phyloP scores from a whole-genome alignment of 1,284 basidiomycete species.

The Fomitopsis palustris region DNA sequence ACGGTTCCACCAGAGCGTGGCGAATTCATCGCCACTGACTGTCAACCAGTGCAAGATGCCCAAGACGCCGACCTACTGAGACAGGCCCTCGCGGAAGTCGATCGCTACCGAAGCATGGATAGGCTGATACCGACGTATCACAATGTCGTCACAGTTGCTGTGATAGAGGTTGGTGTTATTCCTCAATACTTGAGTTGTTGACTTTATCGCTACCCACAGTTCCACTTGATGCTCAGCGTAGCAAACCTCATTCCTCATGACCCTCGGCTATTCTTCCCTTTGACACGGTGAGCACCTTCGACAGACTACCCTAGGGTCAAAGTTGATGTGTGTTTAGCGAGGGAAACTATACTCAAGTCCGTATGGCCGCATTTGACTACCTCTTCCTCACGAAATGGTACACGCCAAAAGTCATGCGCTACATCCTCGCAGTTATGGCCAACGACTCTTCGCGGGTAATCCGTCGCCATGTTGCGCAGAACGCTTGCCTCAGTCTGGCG shows the following conservation, averaged over 20 bases:
- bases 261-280: conserved; percentile 78
- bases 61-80: conserved; percentile 69
- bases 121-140: conserved; percentile 92
- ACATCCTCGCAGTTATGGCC: conserved; percentile 87
- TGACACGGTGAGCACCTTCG: conserved; percentile 69
- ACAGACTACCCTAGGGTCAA: not conserved
- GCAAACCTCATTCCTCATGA: conserved; percentile 83
- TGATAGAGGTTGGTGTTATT: conserved; percentile 65
- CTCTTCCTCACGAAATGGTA: conserved; percentile 92
- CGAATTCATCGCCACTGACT: conserved; percentile 66
- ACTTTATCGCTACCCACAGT: conserved; percentile 41
- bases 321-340: conserved; percentile 50
- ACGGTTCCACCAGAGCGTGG: conserved; percentile 72
- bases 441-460: conserved; percentile 83
- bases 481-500: conserved; percentile 84
- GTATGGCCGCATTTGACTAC: conserved; percentile 91
- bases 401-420: conserved; percentile 79
- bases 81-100: conserved; percentile 76
- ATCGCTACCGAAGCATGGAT: conserved; percentile 93
- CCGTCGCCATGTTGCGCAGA: conserved; percentile 83
- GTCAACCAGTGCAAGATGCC: conserved; percentile 56
- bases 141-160: conserved; percentile 90
- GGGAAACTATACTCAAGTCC: conserved; percentile 90
- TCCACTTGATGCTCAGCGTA: conserved; percentile 77
- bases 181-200: conserved; percentile 2